Base-by-base conservation (phyloP, 257 asterid genomes). In the Hygrophila difformis region DNA sequence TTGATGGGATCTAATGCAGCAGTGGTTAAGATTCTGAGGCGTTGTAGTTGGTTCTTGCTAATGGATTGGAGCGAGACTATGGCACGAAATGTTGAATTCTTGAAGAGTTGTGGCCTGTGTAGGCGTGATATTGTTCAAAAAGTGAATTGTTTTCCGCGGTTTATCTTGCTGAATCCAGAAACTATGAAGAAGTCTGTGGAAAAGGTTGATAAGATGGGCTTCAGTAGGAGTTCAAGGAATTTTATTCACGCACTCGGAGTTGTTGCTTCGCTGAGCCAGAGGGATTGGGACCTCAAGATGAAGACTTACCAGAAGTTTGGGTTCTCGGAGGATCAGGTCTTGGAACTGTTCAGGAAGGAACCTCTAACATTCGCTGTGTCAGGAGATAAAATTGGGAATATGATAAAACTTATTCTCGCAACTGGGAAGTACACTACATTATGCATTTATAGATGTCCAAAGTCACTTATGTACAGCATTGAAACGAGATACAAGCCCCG, bases 31-130 rank as follows among this genome's bases (percentile, higher is more conserved):
- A 12, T 64, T 1, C 26, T 61, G 3, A 51, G 16, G 37, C n/a
- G 1, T 9, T 28, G 51, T 18, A 48, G 67, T 12, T 31, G 73
- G 56, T 64, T 62, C 12, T 18, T 70, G 31, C 14, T 20, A 7
- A n/a, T 9, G 6, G 54, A 70, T 59, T 36, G 70, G 45, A 44
- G 62, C n/a, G 70, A 42, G 42, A 58, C 36, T 12, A 1, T 77
- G 62, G 4, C 64, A 18, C 73, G 75, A 0, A 70, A 73, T 39
- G 42, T 77, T n/a, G 47, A 70, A 40, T 47, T 47, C 17, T 40
- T 77, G 61, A 45, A 55, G 64, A 67, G 64, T 38, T 65, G 67
- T 23, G 87, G 87, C 14, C 20, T 73, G 23, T 36, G 53, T 8
- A 39, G 14, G 55, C 44, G 61, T 2, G 66, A 61, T 40, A 47